Conservation (phyloP, 257 asterid genomes). For the Salvia miltiorrhiza region DNA sequence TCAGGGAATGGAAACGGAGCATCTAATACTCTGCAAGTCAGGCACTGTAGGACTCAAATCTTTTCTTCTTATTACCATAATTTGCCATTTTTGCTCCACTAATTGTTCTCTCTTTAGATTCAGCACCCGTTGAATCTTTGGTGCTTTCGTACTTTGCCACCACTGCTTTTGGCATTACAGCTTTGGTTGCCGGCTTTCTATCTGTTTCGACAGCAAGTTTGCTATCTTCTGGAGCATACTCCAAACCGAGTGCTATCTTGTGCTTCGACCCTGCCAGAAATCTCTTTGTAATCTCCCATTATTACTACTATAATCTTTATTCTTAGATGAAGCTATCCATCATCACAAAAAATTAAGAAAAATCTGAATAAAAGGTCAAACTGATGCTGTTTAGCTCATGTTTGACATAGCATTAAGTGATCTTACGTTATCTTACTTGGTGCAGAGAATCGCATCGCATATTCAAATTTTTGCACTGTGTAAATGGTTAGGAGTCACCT, state of each 20-base stretch:
- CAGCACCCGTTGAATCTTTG: conserved; percentile 62
- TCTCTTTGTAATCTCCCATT: conserved; percentile 59
- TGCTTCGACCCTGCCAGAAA: conserved; percentile 69
- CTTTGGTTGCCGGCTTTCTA: conserved; percentile 64
- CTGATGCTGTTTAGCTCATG: too few relatives aligned
- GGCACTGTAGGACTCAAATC: conserved; percentile 58
- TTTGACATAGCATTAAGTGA: too few relatives aligned
- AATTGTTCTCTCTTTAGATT: conserved; percentile 43
- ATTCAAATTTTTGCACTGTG: conserved; percentile 80
- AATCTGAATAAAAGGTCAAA: too few relatives aligned
- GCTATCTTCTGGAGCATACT: conserved; percentile 64
- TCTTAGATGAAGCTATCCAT: too few relatives aligned
- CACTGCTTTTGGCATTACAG: conserved; percentile 63
- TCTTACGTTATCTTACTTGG: neutral
- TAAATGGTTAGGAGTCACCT: conserved; percentile 68
- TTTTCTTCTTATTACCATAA: neutral
- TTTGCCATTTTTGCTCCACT: neutral
- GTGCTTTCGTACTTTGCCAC: conserved; percentile 63
- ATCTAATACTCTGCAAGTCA: conserved; percentile 74
- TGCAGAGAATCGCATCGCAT: conserved; percentile 84
- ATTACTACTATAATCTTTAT: conserved; percentile 4
- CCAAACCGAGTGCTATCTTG: conserved; percentile 46
- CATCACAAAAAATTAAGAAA: too few relatives aligned
- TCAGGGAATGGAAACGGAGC: conserved; percentile 76
- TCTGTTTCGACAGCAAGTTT: conserved; percentile 80